Base-by-base conservation (phyloP, 2,329 filamentous ascomycete genomes). In the Penicillium sp. region DNA sequence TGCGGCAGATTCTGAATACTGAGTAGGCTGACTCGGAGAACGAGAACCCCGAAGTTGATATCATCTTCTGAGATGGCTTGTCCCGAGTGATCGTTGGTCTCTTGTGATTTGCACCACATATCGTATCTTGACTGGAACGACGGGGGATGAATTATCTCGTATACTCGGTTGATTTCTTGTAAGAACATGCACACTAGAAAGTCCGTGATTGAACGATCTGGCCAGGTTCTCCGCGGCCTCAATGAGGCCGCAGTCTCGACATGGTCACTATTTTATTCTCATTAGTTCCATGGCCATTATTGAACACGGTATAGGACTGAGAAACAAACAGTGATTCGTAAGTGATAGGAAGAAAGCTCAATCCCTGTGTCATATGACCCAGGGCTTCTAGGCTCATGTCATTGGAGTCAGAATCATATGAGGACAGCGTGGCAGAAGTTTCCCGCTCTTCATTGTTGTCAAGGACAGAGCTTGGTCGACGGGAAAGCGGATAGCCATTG, bases 111-210 rank as follows among this genome's bases (percentile, higher is more conserved):
- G 59, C 65, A 67, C 65, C 63, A 67, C 4, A 47, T 17, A 13
- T 38, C 54, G 49, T 67, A 67, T 33, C 47, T 44, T 22, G 56
- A 44, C 19, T 65, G 61, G 19, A 67, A 67, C 0, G 65, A 58
- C 12, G 53, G 51, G 1, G 61, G 53, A 35, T 64, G 55, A 1
- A 64, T 56, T 26, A 62, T 60, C 28, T 67, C 61, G 30, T 62
- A 61, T 17, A 58, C 42, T 40, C 53, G 61, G 38, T 67, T 67
- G 24, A 67, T 59, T 53, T 65, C 61, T 5, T 59, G 33, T 5
- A 67, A 37, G 28, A 67, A 67, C 54, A 67, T 60, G 15, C 38
- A 38, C 12, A 65, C 57, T 26, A 67, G 26, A 26, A 67, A 67
- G 17, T 67, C 65, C 2, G 57, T 55, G 6, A 64, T 60, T 6